These are phyloP conservation scores for Pichia sporocuriosa DNA, from an alignment of 805 yeast species.

Conservation along the genomic window DNA sequence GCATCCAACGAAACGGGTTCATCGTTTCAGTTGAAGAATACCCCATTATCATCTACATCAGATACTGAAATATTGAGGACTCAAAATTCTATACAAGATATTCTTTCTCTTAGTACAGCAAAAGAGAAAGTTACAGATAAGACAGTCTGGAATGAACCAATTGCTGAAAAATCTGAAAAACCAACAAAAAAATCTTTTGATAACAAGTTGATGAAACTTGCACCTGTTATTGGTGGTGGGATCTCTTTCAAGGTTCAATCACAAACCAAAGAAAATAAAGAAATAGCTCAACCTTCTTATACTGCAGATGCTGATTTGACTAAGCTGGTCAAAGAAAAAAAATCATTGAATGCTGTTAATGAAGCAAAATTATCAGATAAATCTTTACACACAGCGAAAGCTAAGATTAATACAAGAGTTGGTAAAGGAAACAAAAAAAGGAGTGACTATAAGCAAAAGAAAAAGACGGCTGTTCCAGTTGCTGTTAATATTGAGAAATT, in stretches of 20 bases:
- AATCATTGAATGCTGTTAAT: neutral
- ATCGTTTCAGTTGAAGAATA: neutral
- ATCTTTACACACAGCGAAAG: neutral
- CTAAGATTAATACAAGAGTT: neutral
- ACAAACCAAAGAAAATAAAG: slow-evolving; percentile 1
- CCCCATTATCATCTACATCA: neutral
- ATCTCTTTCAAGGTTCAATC: slow-evolving; percentile 9
- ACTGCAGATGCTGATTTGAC: slow-evolving; percentile 21
- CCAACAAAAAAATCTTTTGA: no score
- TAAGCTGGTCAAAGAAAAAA: slow-evolving; percentile 2
- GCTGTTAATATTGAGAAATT: slow-evolving; percentile 15
- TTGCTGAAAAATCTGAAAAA: no score
- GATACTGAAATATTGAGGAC: neutral
- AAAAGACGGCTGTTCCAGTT: slow-evolving; percentile 2
- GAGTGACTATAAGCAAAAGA: slow-evolving; percentile 5
- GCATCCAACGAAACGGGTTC: neutral
- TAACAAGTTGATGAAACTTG: neutral
- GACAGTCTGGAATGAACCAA: no score
- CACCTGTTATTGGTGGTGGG: slow-evolving; percentile 4
- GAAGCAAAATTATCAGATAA: neutral
- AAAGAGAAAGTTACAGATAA: no score
- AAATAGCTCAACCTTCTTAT: slow-evolving; percentile 16
- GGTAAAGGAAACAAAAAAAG: neutral
- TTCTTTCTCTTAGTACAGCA: no score
- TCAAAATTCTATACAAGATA: neutral